Base-by-base conservation (phyloP, 345 rosid genomes). In the Ceriops zippeliana region DNA sequence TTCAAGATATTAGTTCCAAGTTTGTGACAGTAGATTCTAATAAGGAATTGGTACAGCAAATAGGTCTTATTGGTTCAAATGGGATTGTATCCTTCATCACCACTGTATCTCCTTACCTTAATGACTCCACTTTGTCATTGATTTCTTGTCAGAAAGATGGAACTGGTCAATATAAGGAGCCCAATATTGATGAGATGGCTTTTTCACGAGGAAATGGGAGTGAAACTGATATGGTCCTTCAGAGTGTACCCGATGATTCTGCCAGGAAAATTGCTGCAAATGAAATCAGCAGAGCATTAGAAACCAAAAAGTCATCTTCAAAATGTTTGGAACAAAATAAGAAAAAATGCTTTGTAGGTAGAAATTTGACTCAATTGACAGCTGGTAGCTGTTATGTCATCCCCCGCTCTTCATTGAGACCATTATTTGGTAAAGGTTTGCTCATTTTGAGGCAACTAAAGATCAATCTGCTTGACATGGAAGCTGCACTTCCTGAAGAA, bases 401-500 rank as follows among this genome's bases (percentile, higher is more conserved):
- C 70, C 96, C 96, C 24, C 82, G 77, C 65, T 84, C 97, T 66
- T 86, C 99, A 51, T 72, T 88, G 74, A 87, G 83, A 85, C 91
- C 89, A 67, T 70, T 95, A 58, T 71, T 67, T 34, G 96, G 93
- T 65, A 89, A 86, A 72, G 74, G 75, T 73, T 81, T 82, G 60
- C 80, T 51, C 53, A 79, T 87, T 70, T 68, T 78, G 61, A 85
- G 85, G 75, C 73, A 67, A 73, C 87, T 95, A 52, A 95, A 88
- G 87, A 82, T 83, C 74, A 82, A 76, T 84, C 83, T 95, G 80
- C 93, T 95, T 69, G 99, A 95, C 82, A 91, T 95, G 86, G 96
- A 90, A 70, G 93, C 92, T 71, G 96, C 90, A 54, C 83, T 95
- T 62, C 79, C 87, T 80, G 92, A 84, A 81, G 92, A 84, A 77